Conservation (phyloP, 2,329 filamentous ascomycete genomes). For the Elsinoe batatas region DNA sequence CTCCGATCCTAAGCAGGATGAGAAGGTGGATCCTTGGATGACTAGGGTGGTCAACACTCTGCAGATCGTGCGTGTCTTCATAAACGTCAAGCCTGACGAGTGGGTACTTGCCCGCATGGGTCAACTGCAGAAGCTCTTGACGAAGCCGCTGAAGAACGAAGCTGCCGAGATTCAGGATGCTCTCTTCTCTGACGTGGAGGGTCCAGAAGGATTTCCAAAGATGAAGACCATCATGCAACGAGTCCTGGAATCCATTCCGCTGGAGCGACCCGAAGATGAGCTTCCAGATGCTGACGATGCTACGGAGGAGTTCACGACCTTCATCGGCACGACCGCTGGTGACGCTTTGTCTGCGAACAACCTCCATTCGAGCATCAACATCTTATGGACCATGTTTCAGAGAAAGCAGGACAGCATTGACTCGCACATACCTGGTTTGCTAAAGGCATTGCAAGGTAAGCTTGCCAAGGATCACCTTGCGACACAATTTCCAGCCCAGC, state of each 20-base stretch:
- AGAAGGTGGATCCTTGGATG: conserved; percentile 58
- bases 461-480: conserved; percentile 86
- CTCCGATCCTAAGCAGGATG: conserved; percentile 51
- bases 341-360: conserved; percentile 59
- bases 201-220: conserved; percentile 50
- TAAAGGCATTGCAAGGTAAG: conserved; percentile 89
- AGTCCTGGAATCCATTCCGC: conserved; percentile 79
- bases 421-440: conserved; percentile 73
- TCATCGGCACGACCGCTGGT: conserved; percentile 74
- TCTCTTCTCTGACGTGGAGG: conserved; percentile 63
- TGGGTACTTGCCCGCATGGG: conserved; percentile 77
- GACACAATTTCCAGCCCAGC: conserved; percentile 52
- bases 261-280: conserved; percentile 67
- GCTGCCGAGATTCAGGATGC: conserved; percentile 90
- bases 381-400: conserved; percentile 82
- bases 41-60: conserved; percentile 89
- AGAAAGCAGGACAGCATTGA: conserved; percentile 82
- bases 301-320: conserved; percentile 77
- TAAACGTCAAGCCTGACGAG: conserved; percentile 79
- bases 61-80: conserved; percentile 79
- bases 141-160: conserved; percentile 81
- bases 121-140: conserved; percentile 74
- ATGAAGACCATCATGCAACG: conserved; percentile 68
- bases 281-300: conserved; percentile 56
- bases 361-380: conserved; percentile 65